Base-by-base conservation (phyloP, 768 basidiomycete genomes). In the Russula abietina region DNA sequence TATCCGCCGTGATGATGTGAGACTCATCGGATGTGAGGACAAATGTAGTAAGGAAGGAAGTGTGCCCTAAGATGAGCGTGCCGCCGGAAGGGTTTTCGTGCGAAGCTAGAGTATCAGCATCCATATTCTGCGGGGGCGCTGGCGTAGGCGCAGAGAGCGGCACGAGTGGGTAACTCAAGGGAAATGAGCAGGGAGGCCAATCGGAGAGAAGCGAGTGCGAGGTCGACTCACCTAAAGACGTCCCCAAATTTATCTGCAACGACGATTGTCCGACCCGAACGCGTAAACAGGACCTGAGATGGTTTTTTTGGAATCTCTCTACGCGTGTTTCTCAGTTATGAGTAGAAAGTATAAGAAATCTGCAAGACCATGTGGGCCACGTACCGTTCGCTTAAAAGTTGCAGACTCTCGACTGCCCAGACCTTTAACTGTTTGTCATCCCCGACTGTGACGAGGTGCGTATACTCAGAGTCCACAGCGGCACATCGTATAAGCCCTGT, bases 221-320 rank as follows among this genome's bases (percentile, higher is more conserved):
- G 17, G 30, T 7, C 19, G 6, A 57, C 59, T 36, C 55, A 89
- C 91, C 84, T 84, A 75, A 93, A 96, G 45, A 96, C 82, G 70
- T 98, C 96, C 0, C 96, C 96, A 65, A 97, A 95, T 74, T 97
- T 98, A 75, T 99, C 96, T 2, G 92, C 84, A 14, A 91, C 84
- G 2, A 98, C 72, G 62, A 99, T 85, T 0, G 81, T 84, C 64
- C 83, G 74, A 0, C 80, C 81, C 49, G 86, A 79, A 5, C 70
- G 74, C 0, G 87, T 85, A 68, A 97, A 85, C 0, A 74, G 72
- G 30, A 97, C 70, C 1, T 77, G 78, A 0, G 92, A 93, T 0
- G 91, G 85, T 62, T 87, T 87, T 75, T 98, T 98, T 0, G 89
- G 86, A 2, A 95, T 77, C 64, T 90, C 87, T 51, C 95, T 94